Conservation (phyloP, 371 early-diverging fungal genomes). For the Dichotomocladium elegans region DNA sequence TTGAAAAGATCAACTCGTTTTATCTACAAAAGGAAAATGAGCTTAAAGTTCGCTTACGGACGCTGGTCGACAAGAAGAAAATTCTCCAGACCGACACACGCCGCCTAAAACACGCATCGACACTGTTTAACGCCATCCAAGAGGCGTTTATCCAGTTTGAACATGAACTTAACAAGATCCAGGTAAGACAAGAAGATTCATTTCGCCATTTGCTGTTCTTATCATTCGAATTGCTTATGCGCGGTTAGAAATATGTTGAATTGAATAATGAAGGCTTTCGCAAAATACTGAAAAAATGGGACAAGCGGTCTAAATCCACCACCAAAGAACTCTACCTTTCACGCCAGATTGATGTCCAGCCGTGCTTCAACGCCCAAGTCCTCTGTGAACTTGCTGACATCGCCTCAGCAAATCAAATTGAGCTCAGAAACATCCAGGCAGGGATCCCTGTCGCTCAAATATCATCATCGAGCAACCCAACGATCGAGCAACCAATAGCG, state of each 20-base stretch:
- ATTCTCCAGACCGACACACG: constrained; percentile 55
- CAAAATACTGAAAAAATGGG: constrained; percentile 98
- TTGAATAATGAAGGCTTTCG: constrained; percentile 93
- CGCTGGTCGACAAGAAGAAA: constrained; percentile 79
- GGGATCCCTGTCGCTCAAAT: constrained; percentile 27
- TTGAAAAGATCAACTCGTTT: constrained; percentile 69
- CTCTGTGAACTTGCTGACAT: constrained; percentile 85
- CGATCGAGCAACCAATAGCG: not conserved
- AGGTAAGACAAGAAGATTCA: constrained; percentile 46
- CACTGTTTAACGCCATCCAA: constrained; percentile 64
- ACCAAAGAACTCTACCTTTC: constrained; percentile 94
- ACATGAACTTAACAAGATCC: constrained; percentile 90
- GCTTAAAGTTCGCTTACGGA: constrained; percentile 70
- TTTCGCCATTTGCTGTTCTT: too few species aligned
- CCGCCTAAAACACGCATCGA: constrained; percentile 53
- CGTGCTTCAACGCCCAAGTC: constrained; percentile 90
- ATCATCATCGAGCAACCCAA: not conserved
- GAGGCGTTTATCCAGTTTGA: constrained; percentile 91
- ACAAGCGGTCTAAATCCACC: constrained; percentile 91
- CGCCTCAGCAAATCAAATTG: constrained; percentile 65
- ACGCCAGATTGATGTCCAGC: constrained; percentile 92
- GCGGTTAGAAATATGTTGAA: constrained; percentile 91
- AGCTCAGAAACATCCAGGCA: constrained; percentile 52
- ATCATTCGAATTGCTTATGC: too few species aligned
- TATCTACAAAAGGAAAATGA: constrained; percentile 80